A percentile compares a stretch with the other conserved stretches of the same genome.
These are phyloP conservation scores for Ammopiptanthus mongolicus DNA, from an alignment of 306 rosid genomes.

Conservation along the genomic window DNA sequence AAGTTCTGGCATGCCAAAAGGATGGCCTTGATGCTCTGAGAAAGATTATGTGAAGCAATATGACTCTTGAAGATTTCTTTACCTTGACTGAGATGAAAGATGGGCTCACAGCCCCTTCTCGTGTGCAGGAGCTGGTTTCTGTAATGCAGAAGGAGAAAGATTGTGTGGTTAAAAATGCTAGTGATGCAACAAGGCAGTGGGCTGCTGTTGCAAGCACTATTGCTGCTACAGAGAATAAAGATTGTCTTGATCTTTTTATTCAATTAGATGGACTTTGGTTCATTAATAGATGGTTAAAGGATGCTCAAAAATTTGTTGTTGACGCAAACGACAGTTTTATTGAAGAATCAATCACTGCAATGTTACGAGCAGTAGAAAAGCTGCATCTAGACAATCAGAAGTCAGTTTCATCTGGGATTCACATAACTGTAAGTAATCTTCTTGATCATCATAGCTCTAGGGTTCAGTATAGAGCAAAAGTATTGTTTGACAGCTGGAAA, in stretches of 20 bases:
- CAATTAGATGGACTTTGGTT: slow-evolving; percentile 76
- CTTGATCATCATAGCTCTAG: slow-evolving; percentile 59
- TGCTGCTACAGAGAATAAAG: slow-evolving; percentile 90
- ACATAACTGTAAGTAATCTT: slow-evolving; percentile 58
- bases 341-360: slow-evolving; percentile 77
- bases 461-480: slow-evolving; percentile 64
- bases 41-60: slow-evolving; percentile 64
- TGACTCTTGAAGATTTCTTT: slow-evolving; percentile 98
- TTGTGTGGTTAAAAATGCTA: slow-evolving; percentile 58
- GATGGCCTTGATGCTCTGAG: slow-evolving; percentile 36
- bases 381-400: slow-evolving; percentile 57
- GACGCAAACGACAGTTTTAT: slow-evolving; percentile 56
- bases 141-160: slow-evolving; percentile 82
- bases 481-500: slow-evolving; percentile 69
- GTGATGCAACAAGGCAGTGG: slow-evolving; percentile 92
- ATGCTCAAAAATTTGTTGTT: slow-evolving; percentile 48
- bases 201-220: slow-evolving; percentile 95
- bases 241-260: slow-evolving; percentile 91
- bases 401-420: slow-evolving; percentile 71
- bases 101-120: slow-evolving; percentile 88
- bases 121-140: slow-evolving; percentile 80
- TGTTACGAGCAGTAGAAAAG: slow-evolving; percentile 75
- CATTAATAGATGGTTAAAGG: slow-evolving; percentile 78
- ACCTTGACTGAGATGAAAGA: slow-evolving; percentile 97
- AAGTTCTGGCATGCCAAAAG: slow-evolving; percentile 19